Percentiles rank a stretch among this genome's conserved stretches.
Conservation (phyloP, 495 filamentous ascomycete genomes). For the Lasiosphaeria hispida region DNA sequence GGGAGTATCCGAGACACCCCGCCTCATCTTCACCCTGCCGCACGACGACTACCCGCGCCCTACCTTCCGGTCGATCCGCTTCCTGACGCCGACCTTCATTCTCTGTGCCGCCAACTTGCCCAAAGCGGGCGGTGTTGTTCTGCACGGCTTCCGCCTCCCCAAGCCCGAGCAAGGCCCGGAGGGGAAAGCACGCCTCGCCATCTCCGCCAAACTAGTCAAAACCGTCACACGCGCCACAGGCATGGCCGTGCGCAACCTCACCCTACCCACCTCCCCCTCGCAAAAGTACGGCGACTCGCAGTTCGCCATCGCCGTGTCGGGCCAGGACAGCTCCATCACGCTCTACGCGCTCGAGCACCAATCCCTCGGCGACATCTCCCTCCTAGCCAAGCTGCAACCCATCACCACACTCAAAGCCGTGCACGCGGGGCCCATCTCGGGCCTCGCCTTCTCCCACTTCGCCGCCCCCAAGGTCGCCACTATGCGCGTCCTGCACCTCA, state of each 20-base stretch:
- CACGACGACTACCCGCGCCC: slow-evolving; percentile 48
- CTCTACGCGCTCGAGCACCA: slow-evolving; percentile 69
- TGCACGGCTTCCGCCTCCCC: slow-evolving; percentile 51
- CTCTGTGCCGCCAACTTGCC: slow-evolving; percentile 58
- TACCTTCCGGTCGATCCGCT: slow-evolving; percentile 67
- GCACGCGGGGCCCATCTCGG: slow-evolving; percentile 83
- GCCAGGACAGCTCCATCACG: slow-evolving; percentile 76
- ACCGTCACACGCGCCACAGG: slow-evolving; percentile 56
- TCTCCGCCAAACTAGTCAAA: slow-evolving; percentile 42
- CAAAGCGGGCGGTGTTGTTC: slow-evolving; percentile 45
- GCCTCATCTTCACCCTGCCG: slow-evolving; percentile 60
- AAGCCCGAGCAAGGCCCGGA: slow-evolving; percentile 29
- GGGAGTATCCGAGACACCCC: slow-evolving; percentile 52
- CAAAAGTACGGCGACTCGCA: slow-evolving; percentile 59
- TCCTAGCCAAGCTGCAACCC: slow-evolving; percentile 54
- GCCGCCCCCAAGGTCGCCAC: slow-evolving; percentile 47
- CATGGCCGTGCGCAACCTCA: slow-evolving; percentile 69
- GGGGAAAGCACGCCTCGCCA: slow-evolving; percentile 41
- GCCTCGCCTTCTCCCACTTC: slow-evolving; percentile 74
- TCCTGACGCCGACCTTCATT: slow-evolving; percentile 72
- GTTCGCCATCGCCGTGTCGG: slow-evolving; percentile 76
- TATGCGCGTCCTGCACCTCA: slow-evolving; percentile 59
- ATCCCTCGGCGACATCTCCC: slow-evolving; percentile 42
- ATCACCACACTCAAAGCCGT: slow-evolving; percentile 68
- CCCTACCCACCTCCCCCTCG: slow-evolving; percentile 44